Base-by-base conservation (phyloP, 2,329 filamentous ascomycete species). In the Daldinia sp. region DNA sequence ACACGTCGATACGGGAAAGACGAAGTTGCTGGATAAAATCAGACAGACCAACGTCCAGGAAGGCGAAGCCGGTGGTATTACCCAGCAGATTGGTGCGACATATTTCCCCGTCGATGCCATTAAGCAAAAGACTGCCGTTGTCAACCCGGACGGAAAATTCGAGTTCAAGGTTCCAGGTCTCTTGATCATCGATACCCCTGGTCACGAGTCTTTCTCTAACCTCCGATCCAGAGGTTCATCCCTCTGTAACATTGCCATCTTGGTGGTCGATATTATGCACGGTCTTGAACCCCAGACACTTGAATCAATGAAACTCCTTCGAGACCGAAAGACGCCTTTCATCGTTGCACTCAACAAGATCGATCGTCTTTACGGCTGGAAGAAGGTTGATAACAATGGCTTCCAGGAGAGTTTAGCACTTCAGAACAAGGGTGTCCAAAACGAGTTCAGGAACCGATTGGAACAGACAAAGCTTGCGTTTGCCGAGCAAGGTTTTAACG, bases 131-230 rank as follows among this genome's bases (percentile, higher is more conserved):
- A 97, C 93, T 13, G 86, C 88, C 17, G 94, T 98, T 13, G 91
- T 99, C 75, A 99, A 99, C 83, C 85, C 87, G 74, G 93, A 99
- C 75, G 89, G 90, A 73, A 85, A 85, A 58, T 97, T 99, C 77
- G 92, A 97, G 66, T 96, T 97, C 87, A 99, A 97, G 82, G 92
- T 99, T 19, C 96, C 95, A 43, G 95, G 95, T 85, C 87, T 99
- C 57, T 82, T 99, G 69, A 89, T 99, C 74, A 99, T 99, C 74
- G 95, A 99, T 80, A 99, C 95, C 0, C 96, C 95, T 74, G 95
- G 95, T 82, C 95, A 99, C 93, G 95, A 99, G 87, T 99, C 95
- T 74, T 99, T 99, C 87, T 97, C 94, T 67, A 99, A 99, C 81
- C 82, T 99, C 69, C 91, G 96, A 74, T 97, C 94, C 70, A 89